These are phyloP conservation scores for Penicillium sp. DNA, from an alignment of 2,329 filamentous ascomycete species.

Conservation along the genomic window DNA sequence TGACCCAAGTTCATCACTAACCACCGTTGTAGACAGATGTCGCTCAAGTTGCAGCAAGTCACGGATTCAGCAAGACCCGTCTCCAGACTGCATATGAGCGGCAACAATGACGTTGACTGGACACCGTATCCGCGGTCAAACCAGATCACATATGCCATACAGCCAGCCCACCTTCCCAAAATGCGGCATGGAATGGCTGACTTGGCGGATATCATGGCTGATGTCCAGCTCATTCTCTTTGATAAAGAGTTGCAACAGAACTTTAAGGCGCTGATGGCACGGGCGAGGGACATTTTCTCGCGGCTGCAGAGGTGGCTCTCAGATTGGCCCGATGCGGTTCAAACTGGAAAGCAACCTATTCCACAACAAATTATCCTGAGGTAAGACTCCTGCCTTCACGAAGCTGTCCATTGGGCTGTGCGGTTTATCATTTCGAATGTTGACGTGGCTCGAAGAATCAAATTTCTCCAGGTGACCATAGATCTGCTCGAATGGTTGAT, in stretches of 20 bases:
- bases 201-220: conserved; percentile 20
- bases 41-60: conserved; percentile 22
- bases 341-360: conserved; percentile 16
- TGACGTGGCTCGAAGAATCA: conserved; percentile 23
- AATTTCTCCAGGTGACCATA: conserved; percentile 25
- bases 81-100: conserved; percentile 10
- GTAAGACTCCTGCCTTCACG: conserved; percentile 20
- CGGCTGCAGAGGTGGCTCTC: conserved; percentile 23
- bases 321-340: conserved; percentile 15
- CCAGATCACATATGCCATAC: conserved; percentile 21
- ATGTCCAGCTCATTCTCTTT: conserved; percentile 25
- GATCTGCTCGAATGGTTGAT: conserved; percentile 23
- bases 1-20: not conserved
- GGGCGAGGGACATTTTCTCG: conserved; percentile 15
- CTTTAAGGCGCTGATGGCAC: conserved; percentile 16
- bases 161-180: conserved; percentile 25
- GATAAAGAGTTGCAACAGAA: conserved; percentile 8
- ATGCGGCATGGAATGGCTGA: conserved; percentile 20
- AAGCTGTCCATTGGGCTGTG: not conserved
- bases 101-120: conserved; percentile 24
- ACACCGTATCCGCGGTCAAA: conserved; percentile 31
- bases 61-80: conserved; percentile 19
- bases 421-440: not conserved
- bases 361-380: conserved; percentile 28
- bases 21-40: conserved; percentile 26